Conservation (phyloP, 106 monocot genomes). For the Gastrodia elata region DNA sequence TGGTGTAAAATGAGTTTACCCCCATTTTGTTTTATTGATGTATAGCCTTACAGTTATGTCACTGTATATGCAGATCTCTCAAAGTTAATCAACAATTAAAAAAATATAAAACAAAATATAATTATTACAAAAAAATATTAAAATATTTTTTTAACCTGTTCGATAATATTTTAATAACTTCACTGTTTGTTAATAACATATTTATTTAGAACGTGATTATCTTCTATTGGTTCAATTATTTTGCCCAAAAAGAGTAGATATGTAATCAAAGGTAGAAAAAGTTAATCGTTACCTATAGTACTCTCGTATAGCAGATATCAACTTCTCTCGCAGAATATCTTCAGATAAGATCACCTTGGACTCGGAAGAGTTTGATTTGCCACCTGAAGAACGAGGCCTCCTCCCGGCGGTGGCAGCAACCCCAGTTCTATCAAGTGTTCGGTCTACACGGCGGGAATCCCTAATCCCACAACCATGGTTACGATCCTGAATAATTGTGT, state of each 20-base stretch:
- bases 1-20: no score
- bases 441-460: slow-evolving; percentile 15
- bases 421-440: slow-evolving; percentile 26
- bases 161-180: neutral
- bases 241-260: neutral
- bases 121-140: neutral
- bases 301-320: slow-evolving; percentile 65
- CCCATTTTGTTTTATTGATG: neutral
- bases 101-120: neutral
- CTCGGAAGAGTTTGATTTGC: slow-evolving; percentile 26
- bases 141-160: neutral
- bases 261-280: neutral
- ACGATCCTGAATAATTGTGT: slow-evolving; percentile 10
- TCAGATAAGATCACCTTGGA: slow-evolving; percentile 39
- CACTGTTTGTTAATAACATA: neutral
- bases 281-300: slow-evolving; percentile 58
- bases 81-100: neutral
- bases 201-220: neutral
- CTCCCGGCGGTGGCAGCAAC: slow-evolving; percentile 14
- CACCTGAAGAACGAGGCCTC: slow-evolving; percentile 10
- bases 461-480: slow-evolving; percentile 3
- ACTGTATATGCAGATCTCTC: neutral
- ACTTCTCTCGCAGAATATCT: slow-evolving; percentile 43
- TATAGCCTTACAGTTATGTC: neutral
- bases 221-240: neutral